Evolutionary conservation across 2,329 filamentous ascomycete species (phyloP).

Genomic region (Periconia digitata): DNA sequence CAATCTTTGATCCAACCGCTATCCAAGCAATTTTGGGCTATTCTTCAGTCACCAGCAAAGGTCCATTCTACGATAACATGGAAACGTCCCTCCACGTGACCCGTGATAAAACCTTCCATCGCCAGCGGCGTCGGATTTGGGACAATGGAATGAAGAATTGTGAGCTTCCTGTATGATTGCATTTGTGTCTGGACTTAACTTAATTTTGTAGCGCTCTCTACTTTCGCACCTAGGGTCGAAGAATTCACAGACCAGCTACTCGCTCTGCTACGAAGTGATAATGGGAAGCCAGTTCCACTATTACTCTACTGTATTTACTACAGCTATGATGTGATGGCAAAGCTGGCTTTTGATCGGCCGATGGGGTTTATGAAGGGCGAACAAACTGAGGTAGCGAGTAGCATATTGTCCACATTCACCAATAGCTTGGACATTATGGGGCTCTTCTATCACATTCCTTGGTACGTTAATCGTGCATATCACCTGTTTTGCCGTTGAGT

Average conservation of each 20-base stretch:
- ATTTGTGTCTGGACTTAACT: background rate
- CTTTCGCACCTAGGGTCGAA: constrained; percentile 24
- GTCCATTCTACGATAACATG: constrained; percentile 25
- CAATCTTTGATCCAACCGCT: constrained; percentile 22
- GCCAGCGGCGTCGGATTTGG: constrained; percentile 25
- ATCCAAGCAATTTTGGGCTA: constrained; percentile 21
- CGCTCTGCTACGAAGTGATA: constrained; percentile 12
- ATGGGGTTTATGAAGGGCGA: constrained; percentile 44
- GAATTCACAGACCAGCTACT: constrained; percentile 26
- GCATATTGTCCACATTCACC: constrained; percentile 36
- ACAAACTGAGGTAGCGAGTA: constrained; percentile 20
- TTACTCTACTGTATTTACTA: constrained; percentile 47
- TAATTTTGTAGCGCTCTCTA: constrained; percentile 15
- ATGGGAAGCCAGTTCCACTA: constrained; percentile 39
- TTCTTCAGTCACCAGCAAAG: constrained; percentile 21
- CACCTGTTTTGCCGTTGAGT: background rate
- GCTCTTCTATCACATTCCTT: constrained; percentile 28
- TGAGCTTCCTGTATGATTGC: background rate
- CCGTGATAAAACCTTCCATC: constrained; percentile 23
- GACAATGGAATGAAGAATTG: constrained; percentile 29
- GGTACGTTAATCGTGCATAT: constrained; percentile 8
- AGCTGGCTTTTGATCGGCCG: constrained; percentile 47
- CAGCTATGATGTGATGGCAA: constrained; percentile 50
- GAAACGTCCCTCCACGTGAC: constrained; percentile 22
- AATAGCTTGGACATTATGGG: constrained; percentile 23